Evolutionary conservation across 441 rosid genomes (phyloP).

Genomic region (Pelargonium cotyledonis): DNA sequence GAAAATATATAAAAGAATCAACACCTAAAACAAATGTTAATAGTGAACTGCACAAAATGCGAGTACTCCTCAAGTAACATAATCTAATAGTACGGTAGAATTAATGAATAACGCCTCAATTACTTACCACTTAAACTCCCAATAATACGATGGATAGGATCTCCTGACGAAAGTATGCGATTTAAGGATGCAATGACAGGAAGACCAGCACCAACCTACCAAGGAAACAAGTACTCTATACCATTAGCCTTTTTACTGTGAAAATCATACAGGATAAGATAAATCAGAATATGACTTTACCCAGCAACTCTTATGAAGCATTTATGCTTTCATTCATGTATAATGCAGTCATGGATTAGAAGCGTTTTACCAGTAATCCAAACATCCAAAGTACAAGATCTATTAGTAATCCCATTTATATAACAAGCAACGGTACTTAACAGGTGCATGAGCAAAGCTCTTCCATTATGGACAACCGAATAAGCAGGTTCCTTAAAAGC

Average conservation of each 20-base stretch:
- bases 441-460: neutral
- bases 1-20: slow-evolving; percentile 5
- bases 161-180: slow-evolving; percentile 81
- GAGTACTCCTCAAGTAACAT: slow-evolving; percentile 9
- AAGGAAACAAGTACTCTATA: slow-evolving; percentile 17
- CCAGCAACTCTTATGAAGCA: neutral
- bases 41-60: slow-evolving; percentile 3
- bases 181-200: slow-evolving; percentile 77
- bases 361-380: neutral
- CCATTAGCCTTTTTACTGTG: neutral
- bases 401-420: neutral
- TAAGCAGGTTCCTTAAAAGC: neutral
- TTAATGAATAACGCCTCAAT: slow-evolving; percentile 16
- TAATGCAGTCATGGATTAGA: neutral
- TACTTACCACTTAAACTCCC: slow-evolving; percentile 85
- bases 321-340: neutral
- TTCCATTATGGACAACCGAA: neutral
- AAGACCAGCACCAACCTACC: slow-evolving; percentile 95
- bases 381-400: neutral
- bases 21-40: neutral
- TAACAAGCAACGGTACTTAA: neutral
- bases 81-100: neutral
- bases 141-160: slow-evolving; percentile 51
- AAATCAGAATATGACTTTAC: neutral
- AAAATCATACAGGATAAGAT: neutral